Base-by-base conservation (phyloP, 2,329 filamentous ascomycete genomes). In the Xylaria multiplex region DNA sequence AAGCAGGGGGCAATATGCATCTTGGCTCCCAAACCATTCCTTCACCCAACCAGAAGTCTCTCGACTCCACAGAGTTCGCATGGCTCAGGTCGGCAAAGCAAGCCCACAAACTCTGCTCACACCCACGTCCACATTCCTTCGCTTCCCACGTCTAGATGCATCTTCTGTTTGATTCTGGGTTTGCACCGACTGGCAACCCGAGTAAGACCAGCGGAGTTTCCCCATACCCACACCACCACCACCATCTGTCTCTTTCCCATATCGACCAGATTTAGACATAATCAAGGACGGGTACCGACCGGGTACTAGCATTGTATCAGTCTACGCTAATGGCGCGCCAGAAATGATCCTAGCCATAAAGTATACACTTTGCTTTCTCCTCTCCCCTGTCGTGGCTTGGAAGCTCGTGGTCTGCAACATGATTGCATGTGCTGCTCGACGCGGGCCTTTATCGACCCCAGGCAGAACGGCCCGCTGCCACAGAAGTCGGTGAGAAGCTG, bases 221-320 rank as follows among this genome's bases (percentile, higher is more conserved):
- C 56, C 59, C 64, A 61, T 66, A 58, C 27, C 70, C 67, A 72
- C 70, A 69, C 67, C 70, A 70, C 60, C 66, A 58, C 32, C 50
- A 32, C 14, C 55, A 60, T 48, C 30, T 32, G 19, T 5, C 27
- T 46, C 14, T 22, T 6, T 45, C 8, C 14, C n/a, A 8, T 37
- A 27, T 30, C 22, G 19, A 42, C 19, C 8, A 40, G 55, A 64
- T 52, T 56, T 7, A 35, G 5, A n/a, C 46, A 50, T 49, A 5
- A 60, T 22, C n/a, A n/a, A 40, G n/a, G 37, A 16, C 24, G n/a
- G 40, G 13, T 19, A 22, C 35, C 22, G 13, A 24, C 59, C 24
- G 35, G 37, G 11, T 35, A 35, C 27, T 27, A 27, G 2, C 13
- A 45, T 27, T 27, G 49, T 35, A 16, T 30, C n/a, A 42, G 19